phyloP scores from a whole-genome alignment of 2,329 filamentous ascomycete genomes.

The Xylaria hypoxylon region DNA sequence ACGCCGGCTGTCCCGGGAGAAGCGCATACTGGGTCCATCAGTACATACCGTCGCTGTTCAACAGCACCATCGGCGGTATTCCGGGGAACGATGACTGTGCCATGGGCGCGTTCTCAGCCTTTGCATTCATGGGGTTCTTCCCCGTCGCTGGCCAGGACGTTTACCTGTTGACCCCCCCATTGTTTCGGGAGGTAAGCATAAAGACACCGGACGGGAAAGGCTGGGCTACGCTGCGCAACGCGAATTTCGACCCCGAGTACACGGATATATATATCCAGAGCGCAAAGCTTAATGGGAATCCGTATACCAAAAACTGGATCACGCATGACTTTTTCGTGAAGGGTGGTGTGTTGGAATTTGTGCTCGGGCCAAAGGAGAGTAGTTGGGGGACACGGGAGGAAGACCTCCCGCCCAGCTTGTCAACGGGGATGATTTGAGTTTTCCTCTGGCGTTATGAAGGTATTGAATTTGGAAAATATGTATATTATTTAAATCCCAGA shows the following conservation, averaged over 20 bases:
- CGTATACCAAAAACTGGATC: constrained; percentile 72
- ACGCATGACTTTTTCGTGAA: constrained; percentile 71
- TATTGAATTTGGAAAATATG: constrained; percentile 4
- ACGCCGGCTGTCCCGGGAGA: constrained; percentile 71
- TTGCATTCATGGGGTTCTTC: constrained; percentile 66
- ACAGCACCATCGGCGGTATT: constrained; percentile 69
- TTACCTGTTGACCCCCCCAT: constrained; percentile 63
- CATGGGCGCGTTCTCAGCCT: constrained; percentile 65
- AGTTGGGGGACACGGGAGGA: constrained; percentile 68
- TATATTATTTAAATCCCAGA: neutral
- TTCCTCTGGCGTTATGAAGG: neutral
- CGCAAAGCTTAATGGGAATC: constrained; percentile 66
- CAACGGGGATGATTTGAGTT: constrained; percentile 41
- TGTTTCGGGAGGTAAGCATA: constrained; percentile 61
- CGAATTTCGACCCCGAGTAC: constrained; percentile 49
- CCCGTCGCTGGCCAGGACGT: constrained; percentile 67
- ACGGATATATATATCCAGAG: constrained; percentile 69
- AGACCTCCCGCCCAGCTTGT: constrained; percentile 69
- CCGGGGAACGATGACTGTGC: constrained; percentile 68
- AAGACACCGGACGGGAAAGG: constrained; percentile 52
- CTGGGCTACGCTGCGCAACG: constrained; percentile 63
- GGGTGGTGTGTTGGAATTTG: constrained; percentile 70
- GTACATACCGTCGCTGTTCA: constrained; percentile 76
- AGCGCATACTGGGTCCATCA: constrained; percentile 67
- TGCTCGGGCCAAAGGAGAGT: constrained; percentile 65